A percentile compares a stretch with the other conserved stretches of the same genome.
phyloP scores from a whole-genome alignment of 345 rosid species.

The Hypericum perforatum region DNA sequence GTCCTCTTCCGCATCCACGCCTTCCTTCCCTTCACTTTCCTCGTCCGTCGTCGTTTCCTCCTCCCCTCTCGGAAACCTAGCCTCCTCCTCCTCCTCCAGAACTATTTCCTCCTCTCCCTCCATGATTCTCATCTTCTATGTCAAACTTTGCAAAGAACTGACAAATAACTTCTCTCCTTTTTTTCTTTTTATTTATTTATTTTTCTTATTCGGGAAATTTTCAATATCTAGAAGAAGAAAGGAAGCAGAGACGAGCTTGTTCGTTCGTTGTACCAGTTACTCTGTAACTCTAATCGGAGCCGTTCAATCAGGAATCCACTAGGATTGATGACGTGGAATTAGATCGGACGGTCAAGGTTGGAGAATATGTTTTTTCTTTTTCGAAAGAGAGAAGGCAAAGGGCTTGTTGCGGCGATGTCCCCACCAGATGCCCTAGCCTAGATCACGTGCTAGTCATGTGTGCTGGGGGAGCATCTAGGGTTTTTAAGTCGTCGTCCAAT shows the following conservation, averaged over 20 bases:
- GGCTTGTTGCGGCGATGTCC: conserved; percentile 24
- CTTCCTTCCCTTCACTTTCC: conserved; percentile 3
- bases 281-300: conserved; percentile 46
- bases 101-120: conserved; percentile 10
- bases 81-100: not conserved
- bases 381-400: conserved; percentile 8
- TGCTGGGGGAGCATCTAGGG: conserved; percentile 24
- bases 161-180: conserved; percentile 7
- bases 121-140: conserved; percentile 34
- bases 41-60: not conserved
- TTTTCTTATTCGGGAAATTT: conserved; percentile 9
- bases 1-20: conserved; percentile 8
- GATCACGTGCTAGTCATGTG: conserved; percentile 37
- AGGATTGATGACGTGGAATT: conserved; percentile 44
- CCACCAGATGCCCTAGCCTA: conserved; percentile 9
- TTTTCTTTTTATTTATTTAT: conserved; percentile 6
- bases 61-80: not conserved
- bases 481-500: conserved; percentile 7
- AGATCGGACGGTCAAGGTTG: conserved; percentile 34
- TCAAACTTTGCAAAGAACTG: too few species aligned
- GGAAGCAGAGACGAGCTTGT: conserved; percentile 20
- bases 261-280: conserved; percentile 47
- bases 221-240: conserved; percentile 10
- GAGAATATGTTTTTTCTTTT: conserved; percentile 25
- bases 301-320: conserved; percentile 36